Conservation (phyloP, 768 basidiomycete species). For the Paxillus involutus region DNA sequence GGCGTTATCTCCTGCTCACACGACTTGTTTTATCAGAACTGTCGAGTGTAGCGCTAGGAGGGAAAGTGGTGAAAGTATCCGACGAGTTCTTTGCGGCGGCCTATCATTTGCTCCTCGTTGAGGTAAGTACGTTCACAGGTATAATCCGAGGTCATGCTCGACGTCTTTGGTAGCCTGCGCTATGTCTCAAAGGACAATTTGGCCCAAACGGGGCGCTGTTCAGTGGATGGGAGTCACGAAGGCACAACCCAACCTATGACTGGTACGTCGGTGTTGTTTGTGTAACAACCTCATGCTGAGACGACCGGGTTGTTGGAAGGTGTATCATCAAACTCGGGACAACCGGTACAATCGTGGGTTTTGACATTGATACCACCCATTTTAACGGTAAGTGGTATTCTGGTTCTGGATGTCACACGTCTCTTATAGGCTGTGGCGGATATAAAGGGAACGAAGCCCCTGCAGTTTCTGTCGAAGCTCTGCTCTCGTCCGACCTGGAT, state of each 20-base stretch:
- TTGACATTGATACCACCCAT: conserved; percentile 94
- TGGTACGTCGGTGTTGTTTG: conserved; percentile 52
- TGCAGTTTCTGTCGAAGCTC: conserved; percentile 68
- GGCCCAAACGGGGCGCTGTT: conserved; percentile 93
- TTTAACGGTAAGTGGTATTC: conserved; percentile 69
- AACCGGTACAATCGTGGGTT: conserved; percentile 68
- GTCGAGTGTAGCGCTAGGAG: conserved; percentile 84
- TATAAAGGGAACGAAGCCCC: conserved; percentile 82
- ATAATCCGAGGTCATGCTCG: neutral
- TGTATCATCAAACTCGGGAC: conserved; percentile 89
- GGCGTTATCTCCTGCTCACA: neutral
- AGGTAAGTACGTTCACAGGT: conserved; percentile 44
- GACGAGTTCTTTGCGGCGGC: conserved; percentile 97
- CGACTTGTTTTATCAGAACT: conserved; percentile 58
- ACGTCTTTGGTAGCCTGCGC: conserved; percentile 62
- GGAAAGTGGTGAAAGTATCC: conserved; percentile 69
- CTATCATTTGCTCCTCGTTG: conserved; percentile 76
- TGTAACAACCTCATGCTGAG: neutral
- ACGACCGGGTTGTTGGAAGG: conserved; percentile 42
- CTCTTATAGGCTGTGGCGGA: neutral
- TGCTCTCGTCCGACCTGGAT: conserved; percentile 43
- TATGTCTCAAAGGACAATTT: conserved; percentile 92
- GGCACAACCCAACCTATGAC: conserved; percentile 88
- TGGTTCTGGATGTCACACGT: neutral
- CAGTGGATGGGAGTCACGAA: conserved; percentile 90